phyloP scores from a whole-genome alignment of 148 eudicot species.

The Vaccinium darrowii region DNA sequence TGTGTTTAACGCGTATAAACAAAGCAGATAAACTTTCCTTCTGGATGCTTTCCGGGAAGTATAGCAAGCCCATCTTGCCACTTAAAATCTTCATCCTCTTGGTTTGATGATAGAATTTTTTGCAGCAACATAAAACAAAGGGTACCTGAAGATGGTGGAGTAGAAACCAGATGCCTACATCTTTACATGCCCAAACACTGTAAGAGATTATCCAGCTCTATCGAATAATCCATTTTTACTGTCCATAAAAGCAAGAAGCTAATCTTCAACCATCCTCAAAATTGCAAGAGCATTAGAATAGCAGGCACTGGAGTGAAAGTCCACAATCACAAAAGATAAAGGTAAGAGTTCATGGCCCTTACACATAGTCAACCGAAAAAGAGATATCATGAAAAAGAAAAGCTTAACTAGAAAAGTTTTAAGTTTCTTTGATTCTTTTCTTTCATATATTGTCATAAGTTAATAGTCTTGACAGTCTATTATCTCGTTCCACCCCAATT shows the following conservation, averaged over 20 bases:
- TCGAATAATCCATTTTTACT: neutral
- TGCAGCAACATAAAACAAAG: neutral
- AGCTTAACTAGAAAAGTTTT: neutral
- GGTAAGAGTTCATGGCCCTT: constrained; percentile 12
- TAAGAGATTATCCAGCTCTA: neutral
- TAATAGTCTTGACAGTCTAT: neutral
- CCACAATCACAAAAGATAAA: constrained; percentile 6
- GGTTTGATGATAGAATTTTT: neutral
- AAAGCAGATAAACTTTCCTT: constrained; percentile 9
- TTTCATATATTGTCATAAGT: neutral
- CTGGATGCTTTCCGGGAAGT: neutral
- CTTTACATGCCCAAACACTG: neutral
- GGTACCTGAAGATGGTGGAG: neutral
- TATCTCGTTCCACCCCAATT: neutral
- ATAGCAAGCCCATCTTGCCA: neutral
- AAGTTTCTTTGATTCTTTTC: neutral
- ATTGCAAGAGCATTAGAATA: constrained; percentile 1
- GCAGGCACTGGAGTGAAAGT: neutral
- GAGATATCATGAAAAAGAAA: neutral
- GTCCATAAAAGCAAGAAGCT: neutral
- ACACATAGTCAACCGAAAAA: neutral
- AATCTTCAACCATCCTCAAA: constrained; percentile 8
- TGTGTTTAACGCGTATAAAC: constrained; percentile 11
- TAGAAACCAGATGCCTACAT: too few species aligned
- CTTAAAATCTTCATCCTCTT: neutral